Conservation (phyloP, 441 rosid species). For the Arabidopsis hybrid region DNA sequence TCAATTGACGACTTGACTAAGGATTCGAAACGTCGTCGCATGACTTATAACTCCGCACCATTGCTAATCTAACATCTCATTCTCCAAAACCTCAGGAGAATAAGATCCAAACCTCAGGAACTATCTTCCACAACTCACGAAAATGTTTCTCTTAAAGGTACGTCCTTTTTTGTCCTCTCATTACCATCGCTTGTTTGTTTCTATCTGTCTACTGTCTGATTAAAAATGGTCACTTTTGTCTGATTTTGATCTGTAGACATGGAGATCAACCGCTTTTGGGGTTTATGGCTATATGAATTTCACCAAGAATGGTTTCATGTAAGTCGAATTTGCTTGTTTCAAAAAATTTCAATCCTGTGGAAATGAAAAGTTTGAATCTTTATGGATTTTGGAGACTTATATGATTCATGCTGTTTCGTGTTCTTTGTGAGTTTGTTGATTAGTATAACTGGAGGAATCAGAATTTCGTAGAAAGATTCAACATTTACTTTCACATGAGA, state of each 20-base stretch:
- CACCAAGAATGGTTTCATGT: conserved; percentile 83
- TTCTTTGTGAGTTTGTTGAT: neutral
- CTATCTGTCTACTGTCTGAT: conserved; percentile 4
- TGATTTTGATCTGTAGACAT: conserved; percentile 52
- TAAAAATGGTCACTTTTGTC: neutral
- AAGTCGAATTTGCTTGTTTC: conserved; percentile 38
- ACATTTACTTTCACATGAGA: neutral
- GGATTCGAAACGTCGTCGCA: neutral
- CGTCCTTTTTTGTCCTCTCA: conserved; percentile 3
- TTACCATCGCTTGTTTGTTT: neutral
- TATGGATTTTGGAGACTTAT: neutral
- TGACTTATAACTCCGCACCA: neutral
- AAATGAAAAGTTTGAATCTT: conserved; percentile 6
- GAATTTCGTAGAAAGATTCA: conserved; percentile 1
- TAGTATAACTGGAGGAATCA: neutral
- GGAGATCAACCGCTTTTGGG: conserved; percentile 84
- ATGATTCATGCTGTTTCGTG: neutral
- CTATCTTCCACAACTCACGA: neutral
- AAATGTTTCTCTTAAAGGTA: conserved; percentile 79
- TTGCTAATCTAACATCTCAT: conserved; percentile 24
- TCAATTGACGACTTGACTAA: conserved; percentile 7
- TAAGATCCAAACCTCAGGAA: no score
- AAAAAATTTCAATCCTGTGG: neutral
- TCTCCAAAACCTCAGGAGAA: neutral
- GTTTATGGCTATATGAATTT: conserved; percentile 78